Percentiles rank a stretch among this genome's conserved stretches.
phyloP scores from a whole-genome alignment of 176 grass and related monocot genomes.

The Dactylis glomerata region DNA sequence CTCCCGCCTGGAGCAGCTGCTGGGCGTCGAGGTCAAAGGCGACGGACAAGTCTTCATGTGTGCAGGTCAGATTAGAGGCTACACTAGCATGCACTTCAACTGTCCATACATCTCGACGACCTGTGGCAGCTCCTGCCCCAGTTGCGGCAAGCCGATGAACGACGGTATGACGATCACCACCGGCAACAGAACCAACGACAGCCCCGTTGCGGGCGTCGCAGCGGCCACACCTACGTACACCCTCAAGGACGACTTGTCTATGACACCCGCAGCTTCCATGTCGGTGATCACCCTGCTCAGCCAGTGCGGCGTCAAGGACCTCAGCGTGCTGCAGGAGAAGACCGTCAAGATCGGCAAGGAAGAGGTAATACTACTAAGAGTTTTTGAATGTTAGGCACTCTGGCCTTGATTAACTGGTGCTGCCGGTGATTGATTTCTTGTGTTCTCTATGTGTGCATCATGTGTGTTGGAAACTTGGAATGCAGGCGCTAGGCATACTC shows the following conservation, averaged over 20 bases:
- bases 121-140: not conserved
- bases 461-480: not conserved
- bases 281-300: not conserved
- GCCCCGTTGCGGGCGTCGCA: not conserved
- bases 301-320: slow-evolving; percentile 16
- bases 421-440: not conserved
- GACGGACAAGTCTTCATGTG: not conserved
- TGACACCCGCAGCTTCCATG: slow-evolving; percentile 3
- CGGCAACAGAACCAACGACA: not conserved
- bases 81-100: too few species aligned
- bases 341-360: slow-evolving; percentile 24
- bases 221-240: not conserved
- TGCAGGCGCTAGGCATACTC: slow-evolving; percentile 15
- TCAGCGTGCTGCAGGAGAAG: not conserved
- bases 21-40: not conserved
- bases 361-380: slow-evolving; percentile 4
- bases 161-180: not conserved
- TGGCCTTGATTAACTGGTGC: not conserved
- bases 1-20: not conserved
- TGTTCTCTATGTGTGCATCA: too few species aligned
- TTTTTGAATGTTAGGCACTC: not conserved
- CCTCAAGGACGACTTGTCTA: not conserved
- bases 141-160: not conserved
- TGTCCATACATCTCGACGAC: not conserved
- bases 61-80: too few species aligned